Evolutionary conservation across 441 rosid genomes (phyloP).

Genomic region (Lagerstroemia fauriei): DNA sequence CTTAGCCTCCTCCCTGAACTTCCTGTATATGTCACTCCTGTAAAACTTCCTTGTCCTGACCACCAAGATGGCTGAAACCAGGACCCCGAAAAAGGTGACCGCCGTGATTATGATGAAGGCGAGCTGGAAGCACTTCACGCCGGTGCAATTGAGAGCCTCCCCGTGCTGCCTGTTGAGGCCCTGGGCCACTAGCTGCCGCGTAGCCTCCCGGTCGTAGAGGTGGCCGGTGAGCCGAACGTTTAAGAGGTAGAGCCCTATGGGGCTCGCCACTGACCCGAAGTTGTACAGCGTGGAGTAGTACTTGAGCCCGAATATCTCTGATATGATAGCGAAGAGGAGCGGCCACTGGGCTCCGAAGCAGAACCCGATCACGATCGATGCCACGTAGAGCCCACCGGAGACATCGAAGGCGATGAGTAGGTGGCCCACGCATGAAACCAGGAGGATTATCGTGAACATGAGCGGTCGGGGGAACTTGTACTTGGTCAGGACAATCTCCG

Average conservation of each 20-base stretch:
- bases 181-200: conserved; percentile 46
- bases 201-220: conserved; percentile 66
- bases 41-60: conserved; percentile 72
- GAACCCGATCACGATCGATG: conserved; percentile 28
- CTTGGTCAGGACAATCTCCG: conserved; percentile 51
- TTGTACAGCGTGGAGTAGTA: conserved; percentile 32
- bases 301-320: conserved; percentile 29
- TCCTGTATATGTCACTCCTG: conserved; percentile 71
- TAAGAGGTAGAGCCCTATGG: conserved; percentile 25
- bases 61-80: conserved; percentile 62
- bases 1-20: conserved; percentile 55
- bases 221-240: conserved; percentile 59
- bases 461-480: conserved; percentile 32
- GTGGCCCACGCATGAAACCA: conserved; percentile 25
- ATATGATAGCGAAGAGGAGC: conserved; percentile 29
- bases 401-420: conserved; percentile 35
- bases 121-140: conserved; percentile 59
- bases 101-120: conserved; percentile 67
- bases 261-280: conserved; percentile 31
- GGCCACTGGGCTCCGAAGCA: conserved; percentile 35
- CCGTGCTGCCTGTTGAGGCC: conserved; percentile 34
- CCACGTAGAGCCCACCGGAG: conserved; percentile 46
- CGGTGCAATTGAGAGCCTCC: conserved; percentile 51
- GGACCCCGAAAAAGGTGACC: conserved; percentile 62
- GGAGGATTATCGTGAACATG: conserved; percentile 26